Evolutionary conservation across 2,329 filamentous ascomycete species (phyloP).

Genomic region (Lasiodiplodia hormozganensis): DNA sequence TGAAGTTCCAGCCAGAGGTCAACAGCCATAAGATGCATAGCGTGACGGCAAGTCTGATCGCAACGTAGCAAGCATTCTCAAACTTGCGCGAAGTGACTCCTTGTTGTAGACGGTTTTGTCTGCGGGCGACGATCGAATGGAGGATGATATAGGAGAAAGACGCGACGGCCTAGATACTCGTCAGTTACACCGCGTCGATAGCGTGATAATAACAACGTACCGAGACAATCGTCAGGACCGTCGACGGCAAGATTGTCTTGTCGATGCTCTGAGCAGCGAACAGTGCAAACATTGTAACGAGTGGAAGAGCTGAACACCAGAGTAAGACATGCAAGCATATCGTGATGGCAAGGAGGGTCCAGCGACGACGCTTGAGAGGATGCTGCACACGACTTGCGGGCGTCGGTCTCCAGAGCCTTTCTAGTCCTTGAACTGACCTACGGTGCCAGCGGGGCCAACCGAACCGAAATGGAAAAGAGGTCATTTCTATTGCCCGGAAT

Average conservation of each 20-base stretch:
- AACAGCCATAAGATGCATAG: slow-evolving; percentile 47
- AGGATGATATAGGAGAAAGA: slow-evolving; percentile 44
- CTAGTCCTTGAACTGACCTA: background rate
- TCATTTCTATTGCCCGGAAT: background rate
- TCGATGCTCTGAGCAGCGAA: slow-evolving; percentile 40
- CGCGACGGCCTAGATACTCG: slow-evolving; percentile 38
- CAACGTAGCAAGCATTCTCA: slow-evolving; percentile 43
- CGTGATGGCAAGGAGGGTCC: slow-evolving; percentile 44
- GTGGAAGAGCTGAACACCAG: slow-evolving; percentile 42
- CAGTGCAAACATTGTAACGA: slow-evolving; percentile 40
- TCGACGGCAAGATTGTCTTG: slow-evolving; percentile 39
- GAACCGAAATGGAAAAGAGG: background rate
- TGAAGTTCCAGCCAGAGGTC: slow-evolving; percentile 49
- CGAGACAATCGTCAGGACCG: slow-evolving; percentile 32
- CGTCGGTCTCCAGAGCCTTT: slow-evolving; percentile 5
- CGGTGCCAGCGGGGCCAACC: slow-evolving; percentile 7
- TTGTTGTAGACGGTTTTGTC: slow-evolving; percentile 41
- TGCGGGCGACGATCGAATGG: slow-evolving; percentile 44
- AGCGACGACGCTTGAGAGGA: slow-evolving; percentile 35
- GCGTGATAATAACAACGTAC: background rate
- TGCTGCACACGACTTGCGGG: background rate
- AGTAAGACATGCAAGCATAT: slow-evolving; percentile 44
- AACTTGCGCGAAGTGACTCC: slow-evolving; percentile 35
- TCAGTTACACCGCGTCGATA: slow-evolving; percentile 10
- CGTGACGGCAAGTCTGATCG: slow-evolving; percentile 41